A percentile compares a stretch with the other conserved stretches of the same genome.
phyloP scores from a whole-genome alignment of 176 grass and related monocot genomes.

The Aegilops tauschii region DNA sequence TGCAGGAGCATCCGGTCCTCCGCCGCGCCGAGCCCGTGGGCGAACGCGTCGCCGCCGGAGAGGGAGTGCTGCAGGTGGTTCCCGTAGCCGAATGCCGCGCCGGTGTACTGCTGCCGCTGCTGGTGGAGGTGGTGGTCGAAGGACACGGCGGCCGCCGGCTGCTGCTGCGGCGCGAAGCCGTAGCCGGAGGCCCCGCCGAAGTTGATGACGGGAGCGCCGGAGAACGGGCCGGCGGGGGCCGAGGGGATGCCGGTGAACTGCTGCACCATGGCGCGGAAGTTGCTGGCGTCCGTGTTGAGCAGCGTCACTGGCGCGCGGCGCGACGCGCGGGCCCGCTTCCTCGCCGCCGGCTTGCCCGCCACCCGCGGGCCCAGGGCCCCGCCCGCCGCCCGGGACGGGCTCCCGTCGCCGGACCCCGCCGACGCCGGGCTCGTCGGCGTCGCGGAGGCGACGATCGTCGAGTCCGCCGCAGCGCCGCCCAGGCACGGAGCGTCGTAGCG shows the following conservation, averaged over 20 bases:
- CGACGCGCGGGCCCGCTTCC: slow-evolving; percentile 60
- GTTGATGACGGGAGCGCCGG: slow-evolving; percentile 28
- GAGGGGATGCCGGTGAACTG: slow-evolving; percentile 92
- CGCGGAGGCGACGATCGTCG: not conserved
- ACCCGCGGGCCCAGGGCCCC: slow-evolving; percentile 32
- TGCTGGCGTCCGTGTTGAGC: slow-evolving; percentile 84
- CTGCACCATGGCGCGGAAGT: slow-evolving; percentile 99
- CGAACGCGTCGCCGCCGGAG: slow-evolving; percentile 15
- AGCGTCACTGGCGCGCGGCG: slow-evolving; percentile 77
- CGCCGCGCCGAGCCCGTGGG: not conserved
- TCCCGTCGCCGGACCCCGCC: not conserved
- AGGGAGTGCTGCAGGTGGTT: not conserved
- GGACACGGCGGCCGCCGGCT: slow-evolving; percentile 17
- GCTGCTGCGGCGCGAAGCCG: slow-evolving; percentile 9
- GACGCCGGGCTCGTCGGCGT: slow-evolving; percentile 23
- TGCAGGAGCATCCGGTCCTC: slow-evolving; percentile 57
- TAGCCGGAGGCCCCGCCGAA: slow-evolving; percentile 31
- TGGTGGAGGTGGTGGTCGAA: slow-evolving; percentile 44
- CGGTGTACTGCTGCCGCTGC: slow-evolving; percentile 35
- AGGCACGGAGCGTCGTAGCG: not conserved
- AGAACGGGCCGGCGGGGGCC: slow-evolving; percentile 14
- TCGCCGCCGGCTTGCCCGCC: slow-evolving; percentile 46
- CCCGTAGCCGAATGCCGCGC: slow-evolving; percentile 10
- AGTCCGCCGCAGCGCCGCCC: not conserved
- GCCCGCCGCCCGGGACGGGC: not conserved